Conservation (phyloP, 2,329 filamentous ascomycete genomes). For the Nemania bipapillata region DNA sequence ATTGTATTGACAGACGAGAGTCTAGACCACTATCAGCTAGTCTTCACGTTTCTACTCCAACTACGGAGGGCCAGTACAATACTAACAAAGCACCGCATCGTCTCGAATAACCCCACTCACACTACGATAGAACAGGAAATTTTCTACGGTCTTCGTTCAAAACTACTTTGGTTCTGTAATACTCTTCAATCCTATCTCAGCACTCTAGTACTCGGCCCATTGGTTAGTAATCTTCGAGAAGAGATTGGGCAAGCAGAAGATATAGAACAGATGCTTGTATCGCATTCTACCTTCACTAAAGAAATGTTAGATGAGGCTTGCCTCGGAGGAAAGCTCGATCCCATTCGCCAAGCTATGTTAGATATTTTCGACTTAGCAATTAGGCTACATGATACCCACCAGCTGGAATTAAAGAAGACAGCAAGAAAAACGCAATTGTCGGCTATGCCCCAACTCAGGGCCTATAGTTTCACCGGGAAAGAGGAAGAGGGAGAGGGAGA, state of each 20-base stretch:
- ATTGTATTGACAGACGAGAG: constrained; percentile 78
- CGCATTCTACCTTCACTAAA: constrained; percentile 72
- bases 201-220: constrained; percentile 74
- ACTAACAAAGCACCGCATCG: constrained; percentile 66
- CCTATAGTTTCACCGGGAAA: constrained; percentile 47
- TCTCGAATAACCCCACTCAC: constrained; percentile 55
- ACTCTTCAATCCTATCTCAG: constrained; percentile 80
- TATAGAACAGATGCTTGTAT: constrained; percentile 81
- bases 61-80: constrained; percentile 75
- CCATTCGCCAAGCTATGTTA: constrained; percentile 78
- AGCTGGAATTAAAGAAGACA: constrained; percentile 53
- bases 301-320: constrained; percentile 75
- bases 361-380: constrained; percentile 80
- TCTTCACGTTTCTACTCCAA: constrained; percentile 82
- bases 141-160: constrained; percentile 72
- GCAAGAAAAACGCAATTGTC: constrained; percentile 54
- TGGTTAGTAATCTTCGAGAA: constrained; percentile 65
- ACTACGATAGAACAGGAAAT: constrained; percentile 58
- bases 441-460: constrained; percentile 47
- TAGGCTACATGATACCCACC: constrained; percentile 71
- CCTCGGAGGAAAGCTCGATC: constrained; percentile 72
- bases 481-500: constrained; percentile 49
- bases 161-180: constrained; percentile 81
- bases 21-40: constrained; percentile 73
- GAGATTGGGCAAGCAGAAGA: constrained; percentile 72